Base-by-base conservation (phyloP, 441 rosid genomes). In the Bruguiera hainesii region DNA sequence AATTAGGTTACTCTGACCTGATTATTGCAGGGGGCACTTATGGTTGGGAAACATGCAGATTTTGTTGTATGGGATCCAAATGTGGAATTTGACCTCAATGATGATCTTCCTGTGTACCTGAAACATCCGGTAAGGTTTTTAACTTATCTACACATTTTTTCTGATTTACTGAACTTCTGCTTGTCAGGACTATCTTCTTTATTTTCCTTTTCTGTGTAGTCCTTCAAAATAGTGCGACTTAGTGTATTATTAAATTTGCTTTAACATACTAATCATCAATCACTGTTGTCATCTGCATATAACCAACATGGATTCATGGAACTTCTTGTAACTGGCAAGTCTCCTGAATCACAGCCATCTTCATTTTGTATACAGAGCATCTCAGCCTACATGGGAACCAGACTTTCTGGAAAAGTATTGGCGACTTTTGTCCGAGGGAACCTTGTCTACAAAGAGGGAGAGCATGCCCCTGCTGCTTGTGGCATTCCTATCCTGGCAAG, bases 381-480 rank as follows among this genome's bases (percentile, higher is more conserved):
- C 73, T 95, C 98, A 69, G 98, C 99, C 37, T 95, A 83, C 82
- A 30, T 90, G 81, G 98, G 97, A 59, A 82, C 73, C 71, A 90
- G 78, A 72, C 80, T 95, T 49, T 74, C 87, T 0, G 99, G 99
- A 33, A 90, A 84, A 70, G 99, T 95, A 26, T 28, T 87, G 72
- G 83, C 97, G 0, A 95, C 99, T 29, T 86, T 82, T 78, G 90
- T 91, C 0, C 78, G 95, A 80, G 99, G 99, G 65, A 91, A 95
- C 79, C 88, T 95, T 23, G 95, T 92, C 26, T 95, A 74, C 74
- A 66, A 81, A 61, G 89, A 89, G 48, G 93, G 95, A 69, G 83
- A 78, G 62, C 98, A 91, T 76, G 93, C 95, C 74, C 66, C 84
- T 46, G 84, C 86, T 59, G 90, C 97, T 33, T 91, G 98, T 35